Evolutionary conservation across 805 yeast species (phyloP), one percentile per base, ranked within the genome.

Genomic region (Yamadazyma scolyti): DNA sequence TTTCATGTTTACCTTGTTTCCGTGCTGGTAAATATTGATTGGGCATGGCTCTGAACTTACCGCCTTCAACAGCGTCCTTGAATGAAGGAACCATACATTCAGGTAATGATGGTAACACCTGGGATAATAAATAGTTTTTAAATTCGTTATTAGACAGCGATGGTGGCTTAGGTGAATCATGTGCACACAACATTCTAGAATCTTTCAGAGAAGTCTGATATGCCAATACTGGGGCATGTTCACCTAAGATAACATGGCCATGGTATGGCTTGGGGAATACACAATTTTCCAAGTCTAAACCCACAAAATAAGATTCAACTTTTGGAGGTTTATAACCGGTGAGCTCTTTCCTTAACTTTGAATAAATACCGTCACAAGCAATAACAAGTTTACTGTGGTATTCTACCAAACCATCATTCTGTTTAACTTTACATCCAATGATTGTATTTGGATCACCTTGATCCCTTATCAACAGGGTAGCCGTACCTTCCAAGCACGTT

Each of bases 311-410:
- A 6, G 96, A 86, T 13, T 79, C 83, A 13, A 85, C 73, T 1
- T 55, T 47, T 9, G 97, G 94, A 14, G 72, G 69, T 43, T 76
- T 74, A 19, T 69, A 66, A n/a, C 70, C 57, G 13, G 76, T 64
- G 28, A 84, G 68, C 36, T 79, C 81, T 54, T 77, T 84, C 54
- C 98, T 75, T 66, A 90, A 87, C 57, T 82, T 88, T 36, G 97
- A 89, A 52, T 86, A 87, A 35, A 90, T 89, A 37, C 98, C 98
- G 58, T 93, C 98, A 52, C 95, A 86, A 28, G 83, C 75, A 18
- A 88, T 68, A 5, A 90, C 82, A 35, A 88, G 52, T 34, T 77
- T 74, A 3, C 82, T 85, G 13, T 58, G 57, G 5, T 65, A 34
- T 33, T 62, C 59, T 18, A 68, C 65, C 10, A 59, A 62, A 6